phyloP scores from a whole-genome alignment of 2,329 filamentous ascomycete species.

The Ophiostoma sp. region DNA sequence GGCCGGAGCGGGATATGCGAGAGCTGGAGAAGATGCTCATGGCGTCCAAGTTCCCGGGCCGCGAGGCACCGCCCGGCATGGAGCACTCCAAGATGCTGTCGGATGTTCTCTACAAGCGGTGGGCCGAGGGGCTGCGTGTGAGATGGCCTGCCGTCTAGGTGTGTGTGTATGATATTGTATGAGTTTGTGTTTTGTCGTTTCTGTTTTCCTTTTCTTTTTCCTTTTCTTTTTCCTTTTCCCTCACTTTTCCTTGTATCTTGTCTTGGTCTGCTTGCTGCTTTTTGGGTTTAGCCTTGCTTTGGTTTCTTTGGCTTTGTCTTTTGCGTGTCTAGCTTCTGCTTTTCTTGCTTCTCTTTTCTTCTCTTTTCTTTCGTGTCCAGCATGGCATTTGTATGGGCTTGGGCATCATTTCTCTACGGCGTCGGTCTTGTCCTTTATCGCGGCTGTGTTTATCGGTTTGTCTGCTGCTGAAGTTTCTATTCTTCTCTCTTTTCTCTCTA shows the following conservation, averaged over 20 bases:
- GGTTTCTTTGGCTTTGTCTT: neutral
- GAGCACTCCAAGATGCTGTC: constrained; percentile 86
- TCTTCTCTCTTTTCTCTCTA: neutral
- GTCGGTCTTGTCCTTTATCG: neutral
- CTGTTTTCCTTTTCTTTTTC: neutral
- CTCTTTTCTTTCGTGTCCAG: neutral
- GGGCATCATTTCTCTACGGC: constrained; percentile 12
- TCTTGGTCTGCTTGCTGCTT: too few species aligned
- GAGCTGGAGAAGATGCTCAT: constrained; percentile 45
- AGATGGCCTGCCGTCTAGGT: constrained; percentile 26
- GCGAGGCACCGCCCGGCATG: constrained; percentile 63
- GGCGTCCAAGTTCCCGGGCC: constrained; percentile 51
- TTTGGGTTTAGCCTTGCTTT: too few species aligned
- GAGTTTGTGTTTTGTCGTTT: neutral
- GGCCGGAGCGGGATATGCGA: constrained; percentile 40
- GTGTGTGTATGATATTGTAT: neutral
- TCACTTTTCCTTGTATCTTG: too few species aligned
- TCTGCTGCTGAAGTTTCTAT: neutral
- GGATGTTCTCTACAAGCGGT: constrained; percentile 84
- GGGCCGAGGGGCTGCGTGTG: constrained; percentile 76
- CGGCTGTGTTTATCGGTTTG: neutral
- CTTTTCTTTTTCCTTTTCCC: neutral
- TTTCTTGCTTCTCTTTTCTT: neutral
- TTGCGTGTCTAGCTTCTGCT: too few species aligned
- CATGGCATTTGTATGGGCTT: constrained; percentile 13